Base-by-base conservation (phyloP, 352 stramenopile genomes). In the Phytophthora tubulina region DNA sequence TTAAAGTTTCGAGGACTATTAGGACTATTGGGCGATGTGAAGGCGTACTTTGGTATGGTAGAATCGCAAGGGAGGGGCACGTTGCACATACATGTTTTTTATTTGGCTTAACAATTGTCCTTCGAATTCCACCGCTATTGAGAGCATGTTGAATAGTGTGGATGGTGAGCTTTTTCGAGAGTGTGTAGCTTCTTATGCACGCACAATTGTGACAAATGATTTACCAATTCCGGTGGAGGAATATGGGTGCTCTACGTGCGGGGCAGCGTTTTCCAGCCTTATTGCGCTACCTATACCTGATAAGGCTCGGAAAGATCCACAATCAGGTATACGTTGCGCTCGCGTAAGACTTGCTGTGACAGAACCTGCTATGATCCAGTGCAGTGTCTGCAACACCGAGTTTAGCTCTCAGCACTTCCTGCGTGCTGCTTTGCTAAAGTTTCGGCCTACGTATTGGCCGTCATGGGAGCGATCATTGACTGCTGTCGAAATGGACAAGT, bases 31-130 rank as follows among this genome's bases (percentile, higher is more conserved):
- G 32, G 50, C 11, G 50, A 57, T 10, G 33, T 45, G 44, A 45
- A 0, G 35, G 32, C 50, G 4, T 57, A 57, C 10, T 57, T 57
- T 6, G 50, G 50, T 2, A 57, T 57, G 15, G 50, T 57, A 3
- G 32, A 57, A n/a, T 33, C 50, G n/a, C 50, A 57, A n/a, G n/a
- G n/a, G n/a, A n/a, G n/a, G n/a, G n/a, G n/a, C n/a, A n/a, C n/a
- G n/a, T n/a, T n/a, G n/a, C 55, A 63, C 30, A 46, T 63, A 30
- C 55, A 63, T 17, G n/a, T 54, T 17, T 5, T 63, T 17, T 54
- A 42, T 15, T 11, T 63, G 56, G 42, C 15, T 55, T 10, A 54
- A 54, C 6, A 48, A 35, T 38, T 63, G 56, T 14, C 42, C 56
- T 3, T 10, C 56, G 11, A 63, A 55, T 7, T 63, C 56, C 30